Evolutionary conservation across 2,329 filamentous ascomycete genomes (phyloP).

Genomic region (Ophiostoma tasmaniense): DNA sequence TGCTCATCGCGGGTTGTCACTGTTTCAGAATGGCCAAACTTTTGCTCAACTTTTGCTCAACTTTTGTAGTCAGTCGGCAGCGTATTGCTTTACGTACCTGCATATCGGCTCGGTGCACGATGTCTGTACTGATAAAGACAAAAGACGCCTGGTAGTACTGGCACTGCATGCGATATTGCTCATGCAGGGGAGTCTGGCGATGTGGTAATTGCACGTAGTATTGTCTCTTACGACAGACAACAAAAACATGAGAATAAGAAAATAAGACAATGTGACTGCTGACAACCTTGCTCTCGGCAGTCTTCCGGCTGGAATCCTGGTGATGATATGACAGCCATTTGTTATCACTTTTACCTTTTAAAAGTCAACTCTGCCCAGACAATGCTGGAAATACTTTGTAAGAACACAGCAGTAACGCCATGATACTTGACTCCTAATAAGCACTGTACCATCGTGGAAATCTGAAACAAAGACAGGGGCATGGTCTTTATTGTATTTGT

Average conservation of each 20-base stretch:
- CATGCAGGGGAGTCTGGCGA: not conserved
- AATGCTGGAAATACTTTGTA: too few relatives aligned
- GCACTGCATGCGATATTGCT: not conserved
- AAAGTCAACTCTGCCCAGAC: too few relatives aligned
- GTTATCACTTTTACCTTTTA: too few relatives aligned
- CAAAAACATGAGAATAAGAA: too few relatives aligned
- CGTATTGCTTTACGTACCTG: not conserved
- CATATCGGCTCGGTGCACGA: not conserved
- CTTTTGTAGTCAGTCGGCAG: too few relatives aligned
- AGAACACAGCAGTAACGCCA: too few relatives aligned
- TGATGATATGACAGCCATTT: too few relatives aligned
- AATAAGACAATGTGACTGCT: too few relatives aligned
- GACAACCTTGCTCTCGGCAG: too few relatives aligned
- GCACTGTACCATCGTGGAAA: slow-evolving; percentile 1
- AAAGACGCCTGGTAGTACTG: not conserved
- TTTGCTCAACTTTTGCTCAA: not conserved
- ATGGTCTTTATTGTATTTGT: not conserved
- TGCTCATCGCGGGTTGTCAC: not conserved
- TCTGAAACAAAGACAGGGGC: not conserved
- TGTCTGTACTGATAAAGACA: not conserved
- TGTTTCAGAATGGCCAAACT: not conserved
- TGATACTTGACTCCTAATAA: not conserved
- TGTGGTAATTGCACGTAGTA: not conserved
- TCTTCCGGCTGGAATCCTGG: too few relatives aligned
- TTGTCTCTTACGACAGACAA: too few relatives aligned